These are phyloP conservation scores for Starmera amethionina DNA, from an alignment of 805 yeast genomes.

Conservation along the genomic window DNA sequence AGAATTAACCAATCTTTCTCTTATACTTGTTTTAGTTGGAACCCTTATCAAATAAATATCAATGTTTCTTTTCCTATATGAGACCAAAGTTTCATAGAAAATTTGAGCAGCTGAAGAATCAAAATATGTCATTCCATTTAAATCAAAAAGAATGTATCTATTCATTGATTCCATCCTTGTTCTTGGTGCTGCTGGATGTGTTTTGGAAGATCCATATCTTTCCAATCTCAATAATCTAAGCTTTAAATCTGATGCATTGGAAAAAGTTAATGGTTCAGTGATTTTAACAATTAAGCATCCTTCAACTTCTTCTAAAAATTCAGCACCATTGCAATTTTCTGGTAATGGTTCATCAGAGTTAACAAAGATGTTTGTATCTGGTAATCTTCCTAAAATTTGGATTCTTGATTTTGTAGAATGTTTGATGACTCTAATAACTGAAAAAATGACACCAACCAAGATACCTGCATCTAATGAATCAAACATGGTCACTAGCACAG, in stretches of 20 bases:
- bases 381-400: slow-evolving; percentile 67
- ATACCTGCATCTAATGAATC: slow-evolving; percentile 87
- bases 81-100: slow-evolving; percentile 45
- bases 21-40: slow-evolving; percentile 35
- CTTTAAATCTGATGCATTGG: slow-evolving; percentile 72
- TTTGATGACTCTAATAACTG: slow-evolving; percentile 67
- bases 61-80: slow-evolving; percentile 46
- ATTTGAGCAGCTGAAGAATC: slow-evolving; percentile 78
- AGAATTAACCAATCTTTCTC: slow-evolving; percentile 39
- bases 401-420: slow-evolving; percentile 77
- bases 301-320: slow-evolving; percentile 37
- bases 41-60: slow-evolving; percentile 54
- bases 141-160: slow-evolving; percentile 58
- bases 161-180: slow-evolving; percentile 35
- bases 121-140: slow-evolving; percentile 72
- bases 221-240: slow-evolving; percentile 61
- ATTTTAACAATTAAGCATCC: slow-evolving; percentile 72
- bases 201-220: slow-evolving; percentile 59
- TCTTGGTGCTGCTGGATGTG: slow-evolving; percentile 67
- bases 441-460: slow-evolving; percentile 74
- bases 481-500: slow-evolving; percentile 52
- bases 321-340: slow-evolving; percentile 9
- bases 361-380: slow-evolving; percentile 50
- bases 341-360: slow-evolving; percentile 59
- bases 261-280: slow-evolving; percentile 84